Evolutionary conservation across 768 basidiomycete species (phyloP), one percentile per base, ranked within the genome.

Genomic region (Fibroporia radiculosa): DNA sequence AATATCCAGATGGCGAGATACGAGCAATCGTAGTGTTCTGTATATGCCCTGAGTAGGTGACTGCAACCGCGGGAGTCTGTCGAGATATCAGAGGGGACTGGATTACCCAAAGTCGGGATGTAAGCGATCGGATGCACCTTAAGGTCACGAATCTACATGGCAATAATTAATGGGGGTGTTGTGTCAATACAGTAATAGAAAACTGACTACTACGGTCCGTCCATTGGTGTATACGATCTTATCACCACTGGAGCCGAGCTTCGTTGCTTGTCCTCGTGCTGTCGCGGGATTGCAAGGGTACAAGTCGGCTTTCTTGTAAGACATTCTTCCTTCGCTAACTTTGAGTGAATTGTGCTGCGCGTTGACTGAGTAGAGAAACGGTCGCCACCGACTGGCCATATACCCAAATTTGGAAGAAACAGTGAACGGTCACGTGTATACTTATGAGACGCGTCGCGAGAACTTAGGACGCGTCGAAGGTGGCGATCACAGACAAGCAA

Each of bases 1-100:
- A 98, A 65, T 82, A 96, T 22, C 95, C 93, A 1, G 90, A 87
- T 0, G 93, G 93, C 2, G 92, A 92, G 55, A 96, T 77, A 28
- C 89, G 80, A 12, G 95, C 93, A 14, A 93, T 88, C 1, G 89
- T 93, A 6, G 90, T 75, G 44, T 82, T 82, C 52, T 91, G 82
- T 3, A 82, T 75, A 63, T 96, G 93, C 23, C 85, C 86, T 34
- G 78, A 71, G 59, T 93, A 92, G 19, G 80, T 71, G 11, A 70
- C 70, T 11, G 81, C 75, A 4, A 76, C 64, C 3, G 70, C 66
- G 11, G 83, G 77, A 59, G 87, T 80, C 93, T 92, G 38, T 6
- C 37, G 18, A 24, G 41, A 25, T 48, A 42, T 44, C 34, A 40
- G 16, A 11, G 7, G 11, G n/a, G 35, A 14, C 12, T 33, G 14